Evolutionary conservation across 2,329 filamentous ascomycete genomes (phyloP), one percentile per base, ranked within the genome.

Genomic region (Stemphylium beticola): DNA sequence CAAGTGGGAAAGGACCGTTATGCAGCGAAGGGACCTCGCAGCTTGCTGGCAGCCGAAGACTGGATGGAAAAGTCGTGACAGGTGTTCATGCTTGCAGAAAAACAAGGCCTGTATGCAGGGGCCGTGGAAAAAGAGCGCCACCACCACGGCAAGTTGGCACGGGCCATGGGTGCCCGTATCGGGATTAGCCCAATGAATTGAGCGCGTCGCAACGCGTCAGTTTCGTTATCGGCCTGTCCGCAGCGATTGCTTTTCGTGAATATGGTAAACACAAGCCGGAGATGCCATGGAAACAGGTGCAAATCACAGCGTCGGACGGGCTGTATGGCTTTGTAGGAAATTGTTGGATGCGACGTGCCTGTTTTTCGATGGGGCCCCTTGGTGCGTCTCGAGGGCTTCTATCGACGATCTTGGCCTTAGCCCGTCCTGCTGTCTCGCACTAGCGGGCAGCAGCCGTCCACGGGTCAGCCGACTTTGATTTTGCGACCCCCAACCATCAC

Each of bases 41-140:
- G 48, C 43, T 41, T 38, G 37, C 49, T 62, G 60, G 60, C 55
- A 57, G 55, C 52, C 50, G 57, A 49, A 55, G 53, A 53, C 45
- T 59, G 59, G 59, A 49, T 38, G 46, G 50, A 59, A 63, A 61
- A 58, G 63, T 57, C 53, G 60, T 68, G 66, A 66, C 63, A 69
- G 62, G 62, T 66, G 63, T 65, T 63, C 51, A 59, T 66, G 65
- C 63, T 60, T 51, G 49, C 51, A 57, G 54, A 58, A 55, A 53
- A 51, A 52, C 42, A 40, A 45, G 42, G 48, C 24, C 34, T 47
- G 53, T 49, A 60, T 62, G 62, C 66, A 68, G 66, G 66, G 66
- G 64, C 59, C 41, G 45, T 26, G 26, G 20, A 39, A 39, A 40
- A 40, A 42, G 45, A 48, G 46, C 31, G 40, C 32, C 45, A 44